Evolutionary conservation across 106 monocot species (phyloP), one percentile per base, ranked within the genome.

Genomic region (Allium sativum): DNA sequence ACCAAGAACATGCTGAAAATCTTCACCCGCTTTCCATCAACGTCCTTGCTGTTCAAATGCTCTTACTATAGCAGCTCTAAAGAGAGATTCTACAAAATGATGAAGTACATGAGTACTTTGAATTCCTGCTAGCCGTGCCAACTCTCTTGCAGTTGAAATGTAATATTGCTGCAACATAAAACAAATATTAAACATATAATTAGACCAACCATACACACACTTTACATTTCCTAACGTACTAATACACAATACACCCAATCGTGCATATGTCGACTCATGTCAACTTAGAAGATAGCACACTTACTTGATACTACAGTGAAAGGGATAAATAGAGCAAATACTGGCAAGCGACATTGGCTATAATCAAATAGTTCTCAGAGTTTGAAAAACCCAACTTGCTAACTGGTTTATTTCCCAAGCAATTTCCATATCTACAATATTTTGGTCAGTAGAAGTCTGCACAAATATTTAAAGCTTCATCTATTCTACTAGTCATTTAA

Each of bases 1-100:
- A 83, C 89, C 89, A 44, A 94, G 81, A 70, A 94, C 89, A 72
- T 94, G 93, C 72, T 94, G 93, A 61, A 94, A 94, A 53, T 94
- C 89, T 64, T 94, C 93, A 72, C 81, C 83, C 14, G 89, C 93
- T n/a, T n/a, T n/a, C n/a, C n/a, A n/a, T n/a, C n/a, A n/a, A n/a
- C n/a, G n/a, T n/a, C n/a, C n/a, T n/a, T n/a, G n/a, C n/a, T n/a
- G n/a, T n/a, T n/a, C n/a, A n/a, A n/a, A n/a, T n/a, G n/a, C n/a
- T n/a, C n/a, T n/a, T n/a, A n/a, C n/a, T n/a, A n/a, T n/a, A n/a
- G n/a, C n/a, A n/a, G n/a, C n/a, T n/a, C n/a, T n/a, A n/a, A n/a
- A n/a, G n/a, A n/a, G n/a, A n/a, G n/a, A n/a, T n/a, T n/a, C n/a
- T n/a, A n/a, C n/a, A n/a, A n/a, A n/a, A n/a, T n/a, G n/a, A n/a